Conservation (phyloP, 2,329 filamentous ascomycete genomes). For the Stagonosporopsis vannaccii region DNA sequence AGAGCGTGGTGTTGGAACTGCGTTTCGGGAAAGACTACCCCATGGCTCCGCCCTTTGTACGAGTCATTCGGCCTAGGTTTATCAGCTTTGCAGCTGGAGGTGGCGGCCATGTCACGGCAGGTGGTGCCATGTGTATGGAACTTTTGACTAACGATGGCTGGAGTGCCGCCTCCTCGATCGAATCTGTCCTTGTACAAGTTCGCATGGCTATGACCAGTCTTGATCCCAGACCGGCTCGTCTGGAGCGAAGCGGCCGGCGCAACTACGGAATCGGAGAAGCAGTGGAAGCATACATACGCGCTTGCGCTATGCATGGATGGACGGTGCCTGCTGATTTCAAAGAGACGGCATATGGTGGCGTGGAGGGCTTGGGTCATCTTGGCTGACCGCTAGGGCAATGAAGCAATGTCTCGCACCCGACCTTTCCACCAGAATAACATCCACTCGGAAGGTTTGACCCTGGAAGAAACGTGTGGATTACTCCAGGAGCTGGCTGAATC, state of each 20-base stretch:
- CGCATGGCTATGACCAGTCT: conserved; percentile 74
- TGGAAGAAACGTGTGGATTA: not conserved
- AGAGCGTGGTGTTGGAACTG: conserved; percentile 79
- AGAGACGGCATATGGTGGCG: conserved; percentile 53
- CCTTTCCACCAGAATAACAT: not conserved
- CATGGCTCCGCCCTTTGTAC: conserved; percentile 81
- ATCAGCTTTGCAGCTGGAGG: conserved; percentile 74
- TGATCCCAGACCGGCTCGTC: conserved; percentile 75
- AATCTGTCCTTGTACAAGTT: conserved; percentile 82
- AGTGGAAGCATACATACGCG: conserved; percentile 74
- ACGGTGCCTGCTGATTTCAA: conserved; percentile 69
- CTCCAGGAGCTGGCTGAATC: not conserved
- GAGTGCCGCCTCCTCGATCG: conserved; percentile 75
- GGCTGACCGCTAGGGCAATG: not conserved
- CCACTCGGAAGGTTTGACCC: not conserved
- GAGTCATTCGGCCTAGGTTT: conserved; percentile 82
- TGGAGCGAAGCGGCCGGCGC: conserved; percentile 52
- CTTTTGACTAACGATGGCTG: conserved; percentile 84
- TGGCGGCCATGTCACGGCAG: conserved; percentile 84
- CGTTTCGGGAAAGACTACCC: conserved; percentile 81
- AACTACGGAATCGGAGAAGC: conserved; percentile 77
- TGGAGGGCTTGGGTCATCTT: not conserved
- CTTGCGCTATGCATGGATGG: conserved; percentile 76
- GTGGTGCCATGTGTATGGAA: conserved; percentile 84
- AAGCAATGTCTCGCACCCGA: not conserved